Percentiles rank a stretch among this genome's conserved stretches.
These are phyloP conservation scores for Pythium brachiatum DNA, from an alignment of 352 stramenopile species.

Conservation along the genomic window DNA sequence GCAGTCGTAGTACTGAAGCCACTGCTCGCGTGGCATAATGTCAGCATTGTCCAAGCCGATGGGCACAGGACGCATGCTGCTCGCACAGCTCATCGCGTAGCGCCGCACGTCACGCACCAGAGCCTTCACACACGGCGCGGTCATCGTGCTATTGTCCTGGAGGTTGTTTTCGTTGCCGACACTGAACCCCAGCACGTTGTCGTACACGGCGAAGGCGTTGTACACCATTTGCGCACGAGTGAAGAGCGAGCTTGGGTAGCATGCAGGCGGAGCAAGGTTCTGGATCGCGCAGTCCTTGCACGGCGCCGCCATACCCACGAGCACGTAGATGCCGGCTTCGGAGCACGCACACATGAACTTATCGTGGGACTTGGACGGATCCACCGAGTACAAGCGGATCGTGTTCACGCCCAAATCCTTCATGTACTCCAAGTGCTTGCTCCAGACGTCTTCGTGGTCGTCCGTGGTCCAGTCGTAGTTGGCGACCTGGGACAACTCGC, in stretches of 20 bases:
- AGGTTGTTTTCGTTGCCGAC: slow-evolving; percentile 62
- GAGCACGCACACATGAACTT: slow-evolving; percentile 40
- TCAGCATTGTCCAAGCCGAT: slow-evolving; percentile 77
- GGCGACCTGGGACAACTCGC: slow-evolving; percentile 23
- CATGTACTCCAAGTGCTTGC: slow-evolving; percentile 29
- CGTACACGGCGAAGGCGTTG: slow-evolving; percentile 56
- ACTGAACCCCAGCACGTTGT: slow-evolving; percentile 54
- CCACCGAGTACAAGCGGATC: slow-evolving; percentile 37
- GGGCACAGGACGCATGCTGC: slow-evolving; percentile 49
- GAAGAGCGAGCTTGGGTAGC: slow-evolving; percentile 35
- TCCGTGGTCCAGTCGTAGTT: slow-evolving; percentile 37
- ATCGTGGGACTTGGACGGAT: slow-evolving; percentile 31
- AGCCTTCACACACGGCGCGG: slow-evolving; percentile 67
- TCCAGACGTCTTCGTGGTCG: slow-evolving; percentile 33
- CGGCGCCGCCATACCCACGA: slow-evolving; percentile 36
- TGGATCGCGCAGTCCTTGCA: slow-evolving; percentile 28
- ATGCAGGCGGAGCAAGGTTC: slow-evolving; percentile 29
- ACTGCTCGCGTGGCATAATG: slow-evolving; percentile 53
- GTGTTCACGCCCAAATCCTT: slow-evolving; percentile 34
- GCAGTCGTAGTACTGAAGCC: slow-evolving; percentile 79
- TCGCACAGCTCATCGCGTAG: slow-evolving; percentile 45
- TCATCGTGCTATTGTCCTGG: slow-evolving; percentile 39
- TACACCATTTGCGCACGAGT: slow-evolving; percentile 43
- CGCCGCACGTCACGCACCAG: slow-evolving; percentile 56
- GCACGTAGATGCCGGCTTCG: slow-evolving; percentile 39